These are phyloP conservation scores for Punica granatum DNA, from an alignment of 345 rosid genomes.

Conservation along the genomic window DNA sequence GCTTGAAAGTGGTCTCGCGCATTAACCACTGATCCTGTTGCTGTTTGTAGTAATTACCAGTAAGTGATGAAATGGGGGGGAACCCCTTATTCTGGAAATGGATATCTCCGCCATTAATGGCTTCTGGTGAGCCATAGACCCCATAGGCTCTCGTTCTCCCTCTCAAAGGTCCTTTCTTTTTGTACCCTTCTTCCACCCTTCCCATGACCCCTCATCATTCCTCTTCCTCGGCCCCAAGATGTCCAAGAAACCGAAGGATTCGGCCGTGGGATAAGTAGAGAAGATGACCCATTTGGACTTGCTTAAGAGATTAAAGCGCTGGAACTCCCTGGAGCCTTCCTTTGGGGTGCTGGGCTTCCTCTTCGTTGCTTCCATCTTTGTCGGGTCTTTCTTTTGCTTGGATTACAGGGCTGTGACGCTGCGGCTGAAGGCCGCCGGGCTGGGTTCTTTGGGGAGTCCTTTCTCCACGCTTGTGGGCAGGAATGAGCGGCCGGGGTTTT, in stretches of 20 bases:
- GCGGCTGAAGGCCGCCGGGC: constrained; percentile 23
- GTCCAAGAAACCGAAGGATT: constrained; percentile 5
- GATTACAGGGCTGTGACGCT: constrained; percentile 26
- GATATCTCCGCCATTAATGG: constrained; percentile 1
- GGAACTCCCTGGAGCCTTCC: constrained; percentile 41
- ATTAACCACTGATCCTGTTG: neutral
- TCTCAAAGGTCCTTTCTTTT: neutral
- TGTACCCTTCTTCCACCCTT: constrained; percentile 1
- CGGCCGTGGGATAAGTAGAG: constrained; percentile 3
- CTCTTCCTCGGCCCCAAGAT: neutral
- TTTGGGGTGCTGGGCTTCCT: constrained; percentile 37
- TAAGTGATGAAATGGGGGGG: neutral
- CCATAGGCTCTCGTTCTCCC: neutral
- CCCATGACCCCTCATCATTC: neutral
- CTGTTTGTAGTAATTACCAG: neutral
- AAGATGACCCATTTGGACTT: constrained; percentile 28
- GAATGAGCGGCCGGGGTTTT: constrained; percentile 33
- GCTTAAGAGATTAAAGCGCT: constrained; percentile 33
- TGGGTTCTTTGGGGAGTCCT: constrained; percentile 10
- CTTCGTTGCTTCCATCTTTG: constrained; percentile 28
- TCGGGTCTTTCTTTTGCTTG: constrained; percentile 40
- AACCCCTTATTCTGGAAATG: neutral
- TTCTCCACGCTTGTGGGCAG: constrained; percentile 3
- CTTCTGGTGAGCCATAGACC: neutral
- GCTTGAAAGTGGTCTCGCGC: neutral